These are phyloP conservation scores for Chlorella variabilis DNA, from an alignment of 163 green algal genomes.

Conservation along the genomic window DNA sequence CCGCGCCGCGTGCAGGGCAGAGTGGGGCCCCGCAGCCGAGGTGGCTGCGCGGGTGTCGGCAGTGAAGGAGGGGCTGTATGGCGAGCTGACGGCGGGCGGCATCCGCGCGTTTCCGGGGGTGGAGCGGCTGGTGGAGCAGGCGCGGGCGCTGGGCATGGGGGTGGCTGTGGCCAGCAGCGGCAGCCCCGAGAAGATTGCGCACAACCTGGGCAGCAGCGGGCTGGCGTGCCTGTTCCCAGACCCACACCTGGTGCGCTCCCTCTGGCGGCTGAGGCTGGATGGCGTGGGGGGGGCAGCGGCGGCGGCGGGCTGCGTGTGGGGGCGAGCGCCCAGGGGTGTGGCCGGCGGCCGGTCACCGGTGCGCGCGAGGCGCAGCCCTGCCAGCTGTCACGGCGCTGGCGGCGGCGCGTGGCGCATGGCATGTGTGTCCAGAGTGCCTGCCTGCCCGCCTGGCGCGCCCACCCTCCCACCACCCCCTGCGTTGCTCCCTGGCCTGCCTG, in stretches of 20 bases:
- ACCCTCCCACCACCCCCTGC: no score
- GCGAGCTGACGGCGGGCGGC: constrained; percentile 64
- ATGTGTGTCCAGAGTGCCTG: no score
- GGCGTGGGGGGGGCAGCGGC: no score
- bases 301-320: no score
- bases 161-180: constrained; percentile 55
- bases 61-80: constrained; percentile 70
- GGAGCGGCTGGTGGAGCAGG: constrained; percentile 49
- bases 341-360: no score
- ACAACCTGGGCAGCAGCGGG: constrained; percentile 58
- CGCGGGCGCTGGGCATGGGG: constrained; percentile 39
- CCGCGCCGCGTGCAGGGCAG: constrained; percentile 1
- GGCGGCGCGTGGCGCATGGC: no score
- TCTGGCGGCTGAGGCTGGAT: not conserved
- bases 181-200: constrained; percentile 59
- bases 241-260: constrained; percentile 7
- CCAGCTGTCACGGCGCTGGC: no score
- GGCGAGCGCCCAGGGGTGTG: no score
- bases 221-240: constrained; percentile 48
- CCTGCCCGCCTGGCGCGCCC: no score
- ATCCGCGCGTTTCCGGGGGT: constrained; percentile 61
- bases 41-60: constrained; percentile 39
- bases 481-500: not conserved
- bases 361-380: no score
- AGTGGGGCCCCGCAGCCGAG: constrained; percentile 2